Evolutionary conservation across 2,329 filamentous ascomycete genomes (phyloP), one percentile per base, ranked within the genome.

Genomic region (Leptographium galeiforme): DNA sequence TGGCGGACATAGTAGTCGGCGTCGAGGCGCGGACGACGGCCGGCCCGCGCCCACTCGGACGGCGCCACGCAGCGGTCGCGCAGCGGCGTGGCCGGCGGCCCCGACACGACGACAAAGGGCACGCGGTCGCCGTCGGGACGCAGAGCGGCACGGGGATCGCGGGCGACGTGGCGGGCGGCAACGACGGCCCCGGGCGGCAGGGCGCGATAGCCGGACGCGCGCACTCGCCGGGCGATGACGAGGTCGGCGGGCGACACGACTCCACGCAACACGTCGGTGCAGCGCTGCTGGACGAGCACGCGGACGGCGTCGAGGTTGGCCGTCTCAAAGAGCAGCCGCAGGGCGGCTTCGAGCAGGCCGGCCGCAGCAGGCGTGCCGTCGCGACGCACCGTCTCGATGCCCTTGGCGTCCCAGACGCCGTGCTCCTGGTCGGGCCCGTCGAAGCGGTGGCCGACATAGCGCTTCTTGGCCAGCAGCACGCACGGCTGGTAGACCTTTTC

Each of bases 401-500:
- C 93, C 67, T 98, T 98, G 54, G 93, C 94, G 65, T 98, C 94
- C 59, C 97, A 97, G 1, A 95, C 87, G 0, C 93, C 91, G 59
- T 83, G 81, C 10, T 66, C 71, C 64, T 98, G 93, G 16, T 77
- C 73, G 40, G 78, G 79, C 59, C 75, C 79, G 64, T 98, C 93
- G 69, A 94, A 98, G 66, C 95, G 96, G 74, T 95, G 96, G 7
- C 94, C 94, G 5, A 97, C 94, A 61, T 98, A 98, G 53, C 93
- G 85, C 65, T 98, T 98, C 72, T 98, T 98, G 18, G 94, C 89
- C 0, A 98, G 77, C 6, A 98, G 76, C 0, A 97, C 82, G 64
- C 91, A 97, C 0, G 94, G 93, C 58, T 95, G 87, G 67, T 98
- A 98, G 1, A 98, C 91, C 62, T 98, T 98, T 66, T 98, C 93